Base-by-base conservation (phyloP, 208 protist species). In the Leishmania braziliensis region DNA sequence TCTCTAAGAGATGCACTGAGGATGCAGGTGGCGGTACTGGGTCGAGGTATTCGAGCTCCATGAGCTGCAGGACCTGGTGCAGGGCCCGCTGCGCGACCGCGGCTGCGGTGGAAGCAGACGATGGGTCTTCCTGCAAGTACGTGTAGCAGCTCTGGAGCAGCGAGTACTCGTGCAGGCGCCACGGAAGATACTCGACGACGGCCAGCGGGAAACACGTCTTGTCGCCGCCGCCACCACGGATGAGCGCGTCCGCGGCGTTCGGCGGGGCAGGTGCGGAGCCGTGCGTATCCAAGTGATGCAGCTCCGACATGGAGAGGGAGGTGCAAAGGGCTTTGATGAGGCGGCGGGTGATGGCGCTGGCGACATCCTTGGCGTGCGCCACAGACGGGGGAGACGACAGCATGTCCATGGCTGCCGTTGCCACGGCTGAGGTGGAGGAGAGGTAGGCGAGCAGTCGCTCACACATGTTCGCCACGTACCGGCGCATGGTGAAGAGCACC, bases 11-110 rank as follows among this genome's bases (percentile, higher is more conserved):
- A 23, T 87, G 69, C 58, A 84, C 84, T 33, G 79, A 89, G 69
- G 83, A 73, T 66, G 78, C 18, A 39, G 91, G 86, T 29, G 94
- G 94, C 53, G 89, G 92, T 12, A 95, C 88, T 16, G 86, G 77
- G 78, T 95, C 94, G 39, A 94, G 71, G 75, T 88, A 92, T 84
- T 97, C 94, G 10, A 97, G 82, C 39, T 93, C 87, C 5, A 91
- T 65, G 29, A 97, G 87, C 62, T 96, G 90, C 63, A 86, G 83
- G 33, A 89, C 84, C 78, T 92, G 90, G 60, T 75, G 68, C 18
- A 82, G 39, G 58, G 88, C 90, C 26, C 87, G 87, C 82, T 88
- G 84, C 23, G 87, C 88, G 12, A 91, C 80, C 9, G 69, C 29
- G 50, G 90, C 84, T 33, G 94, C 92, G 51, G 90, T 87, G 14